Base-by-base conservation (phyloP, 768 basidiomycete genomes). In the Hygrophorus pudorinus region DNA sequence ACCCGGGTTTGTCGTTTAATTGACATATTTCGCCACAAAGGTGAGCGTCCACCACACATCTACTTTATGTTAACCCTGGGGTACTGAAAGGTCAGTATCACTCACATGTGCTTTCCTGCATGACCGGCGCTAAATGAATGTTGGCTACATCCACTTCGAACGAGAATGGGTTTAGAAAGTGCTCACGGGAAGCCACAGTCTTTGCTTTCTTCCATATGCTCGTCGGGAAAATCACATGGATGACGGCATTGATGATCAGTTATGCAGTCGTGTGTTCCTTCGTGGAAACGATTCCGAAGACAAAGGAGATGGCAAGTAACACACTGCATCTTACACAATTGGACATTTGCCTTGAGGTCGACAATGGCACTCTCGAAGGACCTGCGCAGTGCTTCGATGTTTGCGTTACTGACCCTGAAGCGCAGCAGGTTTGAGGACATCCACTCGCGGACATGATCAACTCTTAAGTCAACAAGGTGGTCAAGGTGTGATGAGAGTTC, bases 11-110 rank as follows among this genome's bases (percentile, higher is more conserved):
- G 24, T 66, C 70, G 3, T 53, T 52, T 10, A 77, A 59, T 28
- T 54, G 54, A 53, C 80, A 81, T 7, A 57, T 53, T 38, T 70
- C 61, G 7, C 78, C 80, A 37, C 79, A 81, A 2, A 79, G 48
- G 57, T 82, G 72, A 20, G 59, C 53, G 21, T 65, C 68, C 1
- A 71, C 64, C 24, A 67, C 58, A 48, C 79, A 81, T 45, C 80
- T 81, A 28, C 42, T 7, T 14, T 31, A 8, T 48, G 6, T 3
- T 12, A 37, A 21, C 9, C 21, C 1, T 44, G 3, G 2, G 17
- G 13, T 34, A 38, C 9, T 5, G 37, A 38, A 24, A 12, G 10
- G 14, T 21, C 18, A 14, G 40, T 24, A 41, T 20, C 9, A 52
- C 70, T 40, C 55, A 78, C 79, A 76, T 65, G 49, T 80, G 78